Evolutionary conservation across 1,284 basidiomycete genomes (phyloP).

Genomic region (Leucoagaricus sp.): DNA sequence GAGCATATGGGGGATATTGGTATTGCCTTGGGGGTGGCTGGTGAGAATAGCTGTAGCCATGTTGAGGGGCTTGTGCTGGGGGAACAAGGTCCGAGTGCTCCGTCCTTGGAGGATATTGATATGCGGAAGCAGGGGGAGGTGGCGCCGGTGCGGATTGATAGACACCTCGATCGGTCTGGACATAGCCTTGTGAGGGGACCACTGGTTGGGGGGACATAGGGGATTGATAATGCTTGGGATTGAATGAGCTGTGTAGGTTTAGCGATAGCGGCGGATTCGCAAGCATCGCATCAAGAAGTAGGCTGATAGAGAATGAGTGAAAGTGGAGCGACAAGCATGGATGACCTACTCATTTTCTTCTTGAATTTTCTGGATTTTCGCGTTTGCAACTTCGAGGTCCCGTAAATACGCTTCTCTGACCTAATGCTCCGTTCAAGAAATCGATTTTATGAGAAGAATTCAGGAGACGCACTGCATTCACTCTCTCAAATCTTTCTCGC

Average conservation of each 20-base stretch:
- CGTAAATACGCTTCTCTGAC: slow-evolving; percentile 43
- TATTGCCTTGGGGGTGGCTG: slow-evolving; percentile 2
- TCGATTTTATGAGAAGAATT: not conserved
- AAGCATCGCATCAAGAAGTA: slow-evolving; percentile 33
- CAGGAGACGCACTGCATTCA: slow-evolving; percentile 42
- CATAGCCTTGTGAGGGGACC: not conserved
- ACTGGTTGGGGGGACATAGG: not conserved
- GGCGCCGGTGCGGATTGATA: not conserved
- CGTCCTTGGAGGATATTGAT: not conserved
- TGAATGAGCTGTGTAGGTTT: not conserved
- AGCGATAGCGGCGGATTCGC: slow-evolving; percentile 6
- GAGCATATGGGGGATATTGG: not conserved
- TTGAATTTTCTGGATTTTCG: slow-evolving; percentile 53
- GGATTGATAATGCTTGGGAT: slow-evolving; percentile 1
- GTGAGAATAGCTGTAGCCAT: not conserved
- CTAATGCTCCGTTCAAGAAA: slow-evolving; percentile 27
- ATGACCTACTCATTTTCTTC: slow-evolving; percentile 58
- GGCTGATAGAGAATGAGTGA: slow-evolving; percentile 11
- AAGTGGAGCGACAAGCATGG: not conserved
- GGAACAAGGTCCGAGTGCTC: not conserved
- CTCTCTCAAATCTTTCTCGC: slow-evolving; percentile 55
- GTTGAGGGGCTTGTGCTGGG: not conserved
- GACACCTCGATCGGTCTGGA: not conserved
- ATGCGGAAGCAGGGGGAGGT: not conserved
- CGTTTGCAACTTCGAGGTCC: slow-evolving; percentile 48